These are phyloP conservation scores for Rhytidiadelphus loreus DNA, from an alignment of 225 moss, liverwort and hornwort genomes.

Conservation along the genomic window DNA sequence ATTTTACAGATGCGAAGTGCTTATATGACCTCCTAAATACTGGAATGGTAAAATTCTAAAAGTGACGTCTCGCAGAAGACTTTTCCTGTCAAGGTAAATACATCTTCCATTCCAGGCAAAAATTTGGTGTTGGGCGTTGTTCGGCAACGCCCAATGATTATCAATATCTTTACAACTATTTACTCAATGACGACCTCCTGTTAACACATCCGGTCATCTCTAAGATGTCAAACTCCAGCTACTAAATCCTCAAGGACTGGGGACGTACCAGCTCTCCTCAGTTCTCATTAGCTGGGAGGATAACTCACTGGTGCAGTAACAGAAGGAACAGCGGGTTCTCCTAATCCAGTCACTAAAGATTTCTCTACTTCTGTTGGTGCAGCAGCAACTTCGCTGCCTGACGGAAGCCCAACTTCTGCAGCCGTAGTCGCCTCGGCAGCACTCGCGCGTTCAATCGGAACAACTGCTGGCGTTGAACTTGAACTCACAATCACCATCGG, in stretches of 20 bases:
- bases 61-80: background rate
- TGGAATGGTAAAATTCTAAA: background rate
- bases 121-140: background rate
- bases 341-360: background rate
- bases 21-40: background rate
- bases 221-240: background rate
- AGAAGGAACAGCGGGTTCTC: background rate
- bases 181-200: background rate
- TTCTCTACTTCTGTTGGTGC: background rate
- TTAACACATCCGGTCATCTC: background rate
- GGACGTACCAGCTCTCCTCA: background rate
- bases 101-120: background rate
- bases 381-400: background rate
- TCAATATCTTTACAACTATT: conserved; percentile 2
- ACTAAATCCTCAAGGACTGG: background rate
- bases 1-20: background rate
- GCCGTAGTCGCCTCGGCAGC: background rate
- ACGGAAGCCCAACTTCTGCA: background rate
- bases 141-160: background rate
- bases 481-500: background rate
- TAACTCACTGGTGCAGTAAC: background rate
- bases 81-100: background rate
- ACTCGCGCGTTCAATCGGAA: background rate
- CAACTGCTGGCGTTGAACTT: background rate
- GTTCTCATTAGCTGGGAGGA: background rate